Conservation (phyloP, 1,284 basidiomycete species). For the Rhodotorula mucilaginosa region DNA sequence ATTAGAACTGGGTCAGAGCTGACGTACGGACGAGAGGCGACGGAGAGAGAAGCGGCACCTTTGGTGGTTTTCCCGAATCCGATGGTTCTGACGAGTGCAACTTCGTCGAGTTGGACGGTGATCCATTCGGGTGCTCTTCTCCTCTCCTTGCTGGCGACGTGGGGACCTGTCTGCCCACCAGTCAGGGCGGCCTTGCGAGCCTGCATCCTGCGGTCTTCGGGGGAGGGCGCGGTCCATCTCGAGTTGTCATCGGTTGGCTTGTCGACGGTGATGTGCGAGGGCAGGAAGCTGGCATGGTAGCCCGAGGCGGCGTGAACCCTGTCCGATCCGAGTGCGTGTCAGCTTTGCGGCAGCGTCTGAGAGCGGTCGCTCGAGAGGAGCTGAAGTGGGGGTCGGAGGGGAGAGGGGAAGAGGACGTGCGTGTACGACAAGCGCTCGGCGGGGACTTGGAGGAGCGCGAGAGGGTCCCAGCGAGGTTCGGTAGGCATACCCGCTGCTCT, state of each 20-base stretch:
- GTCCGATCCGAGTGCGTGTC: neutral
- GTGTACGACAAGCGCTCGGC: conserved; percentile 11
- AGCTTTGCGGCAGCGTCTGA: neutral
- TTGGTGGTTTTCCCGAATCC: conserved; percentile 49
- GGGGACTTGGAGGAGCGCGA: neutral
- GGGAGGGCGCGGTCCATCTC: conserved; percentile 41
- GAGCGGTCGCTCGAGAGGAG: neutral
- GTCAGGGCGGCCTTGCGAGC: conserved; percentile 21
- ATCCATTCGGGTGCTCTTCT: conserved; percentile 46
- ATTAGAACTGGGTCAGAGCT: too few relatives aligned
- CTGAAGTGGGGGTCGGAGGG: conserved; percentile 12
- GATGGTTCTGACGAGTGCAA: conserved; percentile 43
- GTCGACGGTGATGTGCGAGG: conserved; percentile 43
- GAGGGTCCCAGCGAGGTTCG: neutral
- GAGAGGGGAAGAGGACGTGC: conserved; percentile 9
- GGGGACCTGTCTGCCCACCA: neutral
- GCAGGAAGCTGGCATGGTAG: conserved; percentile 45
- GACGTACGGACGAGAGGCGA: neutral
- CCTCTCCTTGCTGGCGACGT: conserved; percentile 9
- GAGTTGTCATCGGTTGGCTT: conserved; percentile 43
- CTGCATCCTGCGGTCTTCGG: conserved; percentile 19
- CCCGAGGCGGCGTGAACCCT: conserved; percentile 43
- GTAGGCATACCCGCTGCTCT: neutral
- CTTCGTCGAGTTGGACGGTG: conserved; percentile 46
- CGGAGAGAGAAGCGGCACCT: conserved; percentile 17